These are phyloP conservation scores for Limnomonas spitsbergensis DNA, from an alignment of 139 green algal genomes.

Conservation along the genomic window DNA sequence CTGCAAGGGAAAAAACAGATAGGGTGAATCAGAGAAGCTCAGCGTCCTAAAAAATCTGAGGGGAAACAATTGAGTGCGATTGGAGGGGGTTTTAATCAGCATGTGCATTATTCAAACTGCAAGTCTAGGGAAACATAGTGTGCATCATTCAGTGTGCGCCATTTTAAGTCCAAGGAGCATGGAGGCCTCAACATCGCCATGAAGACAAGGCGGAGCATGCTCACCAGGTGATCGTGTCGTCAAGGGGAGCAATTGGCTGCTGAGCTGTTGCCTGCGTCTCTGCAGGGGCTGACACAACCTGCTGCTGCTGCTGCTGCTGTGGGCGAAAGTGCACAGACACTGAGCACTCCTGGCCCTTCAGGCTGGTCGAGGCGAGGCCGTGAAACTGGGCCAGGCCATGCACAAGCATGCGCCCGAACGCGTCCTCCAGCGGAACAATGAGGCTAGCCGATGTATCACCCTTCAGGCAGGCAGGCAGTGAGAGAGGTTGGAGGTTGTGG, in stretches of 20 bases:
- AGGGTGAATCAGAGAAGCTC: neutral
- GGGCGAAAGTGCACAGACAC: neutral
- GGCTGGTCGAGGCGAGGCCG: conserved; percentile 24
- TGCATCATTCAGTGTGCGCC: neutral
- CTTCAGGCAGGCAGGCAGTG: neutral
- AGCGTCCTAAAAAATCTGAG: too few species aligned
- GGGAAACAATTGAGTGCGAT: too few species aligned
- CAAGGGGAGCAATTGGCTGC: neutral
- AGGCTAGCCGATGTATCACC: conserved; percentile 4
- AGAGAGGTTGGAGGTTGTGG: too few species aligned
- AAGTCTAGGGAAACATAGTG: neutral
- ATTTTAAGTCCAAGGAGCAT: neutral
- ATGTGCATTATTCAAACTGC: neutral
- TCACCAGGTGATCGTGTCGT: neutral
- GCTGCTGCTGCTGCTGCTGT: neutral
- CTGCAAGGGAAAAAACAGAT: neutral
- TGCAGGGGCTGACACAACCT: neutral
- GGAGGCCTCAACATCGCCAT: neutral
- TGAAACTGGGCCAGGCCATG: conserved; percentile 56
- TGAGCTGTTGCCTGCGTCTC: neutral
- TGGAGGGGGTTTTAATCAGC: neutral
- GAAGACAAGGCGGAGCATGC: neutral
- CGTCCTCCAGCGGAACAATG: conserved; percentile 24
- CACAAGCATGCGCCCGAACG: conserved; percentile 33
- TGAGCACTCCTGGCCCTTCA: neutral